A percentile compares a stretch with the other conserved stretches of the same genome.
These are phyloP conservation scores for Excoecaria cochinchinensis DNA, from an alignment of 345 rosid species.

Conservation along the genomic window DNA sequence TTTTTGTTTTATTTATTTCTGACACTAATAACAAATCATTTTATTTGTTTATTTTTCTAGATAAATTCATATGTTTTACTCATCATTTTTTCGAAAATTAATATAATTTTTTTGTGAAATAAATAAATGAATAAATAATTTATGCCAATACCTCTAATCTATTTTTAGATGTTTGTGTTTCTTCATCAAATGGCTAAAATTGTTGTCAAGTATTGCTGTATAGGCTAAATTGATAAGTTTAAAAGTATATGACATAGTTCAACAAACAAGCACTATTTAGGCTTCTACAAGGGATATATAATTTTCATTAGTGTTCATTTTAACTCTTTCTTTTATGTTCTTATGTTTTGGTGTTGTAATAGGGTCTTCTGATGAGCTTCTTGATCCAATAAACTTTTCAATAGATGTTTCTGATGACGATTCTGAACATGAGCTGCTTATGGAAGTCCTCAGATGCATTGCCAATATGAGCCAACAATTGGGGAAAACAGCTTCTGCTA, in stretches of 20 bases:
- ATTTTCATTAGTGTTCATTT: background rate
- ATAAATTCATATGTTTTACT: background rate
- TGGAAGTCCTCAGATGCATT: conserved; percentile 63
- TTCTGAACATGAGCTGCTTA: conserved; percentile 56
- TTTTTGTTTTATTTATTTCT: background rate
- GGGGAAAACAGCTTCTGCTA: conserved; percentile 69
- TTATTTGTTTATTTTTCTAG: background rate
- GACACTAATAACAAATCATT: background rate
- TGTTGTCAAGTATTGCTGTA: background rate
- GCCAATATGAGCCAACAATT: conserved; percentile 65
- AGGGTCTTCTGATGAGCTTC: conserved; percentile 60
- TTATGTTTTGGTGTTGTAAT: conserved; percentile 17
- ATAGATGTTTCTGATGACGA: conserved; percentile 42
- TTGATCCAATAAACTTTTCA: conserved; percentile 39
- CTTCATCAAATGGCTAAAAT: background rate
- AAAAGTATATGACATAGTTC: background rate
- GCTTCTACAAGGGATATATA: background rate
- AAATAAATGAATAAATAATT: background rate
- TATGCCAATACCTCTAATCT: too few relatives aligned
- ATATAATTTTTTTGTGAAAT: background rate
- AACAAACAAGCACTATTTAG: background rate
- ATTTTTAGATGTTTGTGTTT: background rate
- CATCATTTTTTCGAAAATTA: background rate
- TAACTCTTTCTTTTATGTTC: conserved; percentile 8
- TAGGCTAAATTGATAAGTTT: background rate